Evolutionary conservation across 73 alveolate genomes (phyloP).

Genomic region (Strombidium stylifer): DNA sequence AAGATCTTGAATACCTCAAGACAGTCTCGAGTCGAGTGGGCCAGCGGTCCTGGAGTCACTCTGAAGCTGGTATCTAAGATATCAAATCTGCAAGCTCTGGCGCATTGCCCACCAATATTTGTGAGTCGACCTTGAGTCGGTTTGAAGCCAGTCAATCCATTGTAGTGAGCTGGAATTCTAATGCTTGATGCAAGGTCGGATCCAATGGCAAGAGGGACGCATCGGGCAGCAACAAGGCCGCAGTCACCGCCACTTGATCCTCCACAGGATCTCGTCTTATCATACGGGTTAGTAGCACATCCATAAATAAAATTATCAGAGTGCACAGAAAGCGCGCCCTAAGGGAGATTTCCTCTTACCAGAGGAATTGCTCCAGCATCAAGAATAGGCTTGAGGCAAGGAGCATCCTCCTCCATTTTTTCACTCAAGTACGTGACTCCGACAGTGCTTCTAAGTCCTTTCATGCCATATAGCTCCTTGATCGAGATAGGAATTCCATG

Average conservation of each 20-base stretch:
- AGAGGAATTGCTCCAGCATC: slow-evolving; percentile 77
- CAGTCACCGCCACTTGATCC: slow-evolving; percentile 89
- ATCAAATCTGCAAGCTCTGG: no score
- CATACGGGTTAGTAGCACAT: slow-evolving; percentile 68
- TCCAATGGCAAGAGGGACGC: slow-evolving; percentile 71
- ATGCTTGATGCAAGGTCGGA: slow-evolving; percentile 70
- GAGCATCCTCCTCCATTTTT: slow-evolving; percentile 35
- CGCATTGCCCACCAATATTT: slow-evolving; percentile 12
- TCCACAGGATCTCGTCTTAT: slow-evolving; percentile 75
- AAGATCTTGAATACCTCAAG: no score
- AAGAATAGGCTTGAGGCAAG: slow-evolving; percentile 23
- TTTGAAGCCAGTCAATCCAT: slow-evolving; percentile 63
- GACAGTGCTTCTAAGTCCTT: slow-evolving; percentile 1
- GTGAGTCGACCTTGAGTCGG: slow-evolving; percentile 48
- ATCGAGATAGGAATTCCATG: slow-evolving; percentile 35
- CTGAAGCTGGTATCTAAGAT: neutral
- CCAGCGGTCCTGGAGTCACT: slow-evolving; percentile 1
- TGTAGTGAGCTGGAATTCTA: slow-evolving; percentile 66
- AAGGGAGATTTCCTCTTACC: slow-evolving; percentile 80
- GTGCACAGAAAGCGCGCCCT: slow-evolving; percentile 60
- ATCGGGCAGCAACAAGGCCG: slow-evolving; percentile 66
- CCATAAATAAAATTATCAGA: slow-evolving; percentile 72
- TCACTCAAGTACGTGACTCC: slow-evolving; percentile 1
- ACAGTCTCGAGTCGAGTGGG: no score
- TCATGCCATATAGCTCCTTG: neutral